These are phyloP conservation scores for Heimioporus sp. DNA, from an alignment of 768 basidiomycete species.

Conservation along the genomic window DNA sequence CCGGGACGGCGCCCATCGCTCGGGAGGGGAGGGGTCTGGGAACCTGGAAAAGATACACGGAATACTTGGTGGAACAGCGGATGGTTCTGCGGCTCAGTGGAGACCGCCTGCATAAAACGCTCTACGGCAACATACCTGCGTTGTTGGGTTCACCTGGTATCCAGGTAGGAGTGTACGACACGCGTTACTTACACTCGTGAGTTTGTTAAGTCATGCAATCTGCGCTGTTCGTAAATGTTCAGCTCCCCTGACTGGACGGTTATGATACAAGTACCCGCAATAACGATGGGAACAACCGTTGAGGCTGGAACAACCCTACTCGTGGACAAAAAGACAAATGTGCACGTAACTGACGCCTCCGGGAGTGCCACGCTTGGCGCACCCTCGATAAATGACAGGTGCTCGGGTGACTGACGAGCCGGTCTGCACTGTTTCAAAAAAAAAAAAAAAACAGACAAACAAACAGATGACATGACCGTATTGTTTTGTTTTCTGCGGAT, in stretches of 20 bases:
- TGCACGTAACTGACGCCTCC: conserved; percentile 10
- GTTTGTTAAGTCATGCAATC: neutral
- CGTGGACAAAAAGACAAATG: conserved; percentile 7
- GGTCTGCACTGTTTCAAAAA: no score
- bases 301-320: conserved; percentile 9
- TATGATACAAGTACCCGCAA: neutral
- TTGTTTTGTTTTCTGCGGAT: neutral
- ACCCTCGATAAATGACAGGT: neutral
- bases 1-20: conserved; percentile 6
- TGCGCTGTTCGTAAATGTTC: neutral
- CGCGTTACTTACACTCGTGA: conserved; percentile 11
- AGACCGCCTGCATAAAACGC: conserved; percentile 37
- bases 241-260: neutral
- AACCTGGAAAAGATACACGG: conserved; percentile 43
- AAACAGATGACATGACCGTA: no score
- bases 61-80: conserved; percentile 50
- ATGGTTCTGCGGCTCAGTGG: conserved; percentile 51
- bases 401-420: no score
- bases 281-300: conserved; percentile 2
- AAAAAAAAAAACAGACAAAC: no score
- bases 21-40: conserved; percentile 15
- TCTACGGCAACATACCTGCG: conserved; percentile 23
- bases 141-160: conserved; percentile 3
- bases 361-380: neutral
- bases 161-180: conserved; percentile 3